Conservation (phyloP, 768 basidiomycete species). For the Nevesoporus exiguus region DNA sequence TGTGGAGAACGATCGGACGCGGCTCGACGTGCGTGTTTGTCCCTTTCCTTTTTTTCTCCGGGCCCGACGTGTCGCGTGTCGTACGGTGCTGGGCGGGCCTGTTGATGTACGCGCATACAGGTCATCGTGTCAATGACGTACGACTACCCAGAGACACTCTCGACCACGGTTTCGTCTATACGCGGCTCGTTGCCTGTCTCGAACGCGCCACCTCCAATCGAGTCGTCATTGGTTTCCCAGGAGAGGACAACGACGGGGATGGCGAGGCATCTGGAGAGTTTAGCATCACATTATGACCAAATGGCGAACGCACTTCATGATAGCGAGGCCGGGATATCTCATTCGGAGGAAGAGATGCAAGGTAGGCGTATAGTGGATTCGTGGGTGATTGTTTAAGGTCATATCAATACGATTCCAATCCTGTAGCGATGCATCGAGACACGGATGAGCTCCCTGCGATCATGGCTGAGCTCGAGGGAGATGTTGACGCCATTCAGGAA, state of each 20-base stretch:
- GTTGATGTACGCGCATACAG: conserved; percentile 34
- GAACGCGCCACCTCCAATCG: conserved; percentile 39
- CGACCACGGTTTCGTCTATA: conserved; percentile 52
- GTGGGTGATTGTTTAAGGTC: background rate
- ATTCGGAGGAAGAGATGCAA: conserved; percentile 67
- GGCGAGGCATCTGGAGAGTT: conserved; percentile 69
- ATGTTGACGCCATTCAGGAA: conserved; percentile 47
- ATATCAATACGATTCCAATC: background rate
- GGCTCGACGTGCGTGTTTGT: conserved; percentile 55
- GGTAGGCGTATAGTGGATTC: conserved; percentile 36
- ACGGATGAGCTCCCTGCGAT: conserved; percentile 75
- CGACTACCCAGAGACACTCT: conserved; percentile 64
- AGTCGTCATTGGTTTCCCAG: conserved; percentile 43
- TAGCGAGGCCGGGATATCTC: conserved; percentile 63
- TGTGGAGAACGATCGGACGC: conserved; percentile 65
- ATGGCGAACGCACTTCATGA: conserved; percentile 69
- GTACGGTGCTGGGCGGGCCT: background rate
- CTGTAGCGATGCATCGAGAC: conserved; percentile 74
- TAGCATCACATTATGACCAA: conserved; percentile 72
- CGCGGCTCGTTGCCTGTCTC: conserved; percentile 46
- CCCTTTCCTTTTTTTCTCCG: background rate
- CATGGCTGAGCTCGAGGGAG: conserved; percentile 66
- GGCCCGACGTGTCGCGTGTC: background rate
- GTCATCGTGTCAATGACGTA: conserved; percentile 59
- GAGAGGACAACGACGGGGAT: conserved; percentile 58